Evolutionary conservation across 2,329 filamentous ascomycete genomes (phyloP).

Genomic region (Fusarium robinianum): DNA sequence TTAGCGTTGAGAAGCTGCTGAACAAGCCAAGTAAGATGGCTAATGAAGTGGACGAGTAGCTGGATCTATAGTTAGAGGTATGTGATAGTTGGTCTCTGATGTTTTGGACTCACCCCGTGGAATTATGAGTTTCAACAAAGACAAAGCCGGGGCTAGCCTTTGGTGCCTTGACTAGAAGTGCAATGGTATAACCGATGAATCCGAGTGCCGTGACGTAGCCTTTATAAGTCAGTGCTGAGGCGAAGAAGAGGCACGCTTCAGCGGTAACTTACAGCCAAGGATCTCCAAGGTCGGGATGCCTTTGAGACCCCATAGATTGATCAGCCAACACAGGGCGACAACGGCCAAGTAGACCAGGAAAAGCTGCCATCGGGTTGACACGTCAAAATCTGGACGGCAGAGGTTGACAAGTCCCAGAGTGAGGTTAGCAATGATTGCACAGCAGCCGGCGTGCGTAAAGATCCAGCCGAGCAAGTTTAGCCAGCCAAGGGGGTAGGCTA

Average conservation of each 20-base stretch:
- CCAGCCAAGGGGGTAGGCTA: slow-evolving; percentile 7
- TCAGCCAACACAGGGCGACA: neutral
- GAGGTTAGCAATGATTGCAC: neutral
- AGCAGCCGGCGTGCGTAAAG: slow-evolving; percentile 1
- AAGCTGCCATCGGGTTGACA: slow-evolving; percentile 1
- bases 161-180: neutral
- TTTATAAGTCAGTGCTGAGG: too few relatives aligned
- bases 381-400: neutral
- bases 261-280: slow-evolving; percentile 4
- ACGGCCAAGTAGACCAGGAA: slow-evolving; percentile 3
- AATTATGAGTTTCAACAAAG: neutral
- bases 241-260: too few relatives aligned
- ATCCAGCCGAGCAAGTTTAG: slow-evolving; percentile 10
- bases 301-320: neutral
- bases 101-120: neutral
- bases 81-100: neutral
- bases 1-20: neutral
- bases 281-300: neutral
- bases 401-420: slow-evolving; percentile 3
- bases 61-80: neutral
- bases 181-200: slow-evolving; percentile 1
- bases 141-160: neutral
- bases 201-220: neutral
- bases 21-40: neutral
- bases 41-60: neutral